Evolutionary conservation across 2,329 filamentous ascomycete species (phyloP).

Genomic region (Diplodia seriata): DNA sequence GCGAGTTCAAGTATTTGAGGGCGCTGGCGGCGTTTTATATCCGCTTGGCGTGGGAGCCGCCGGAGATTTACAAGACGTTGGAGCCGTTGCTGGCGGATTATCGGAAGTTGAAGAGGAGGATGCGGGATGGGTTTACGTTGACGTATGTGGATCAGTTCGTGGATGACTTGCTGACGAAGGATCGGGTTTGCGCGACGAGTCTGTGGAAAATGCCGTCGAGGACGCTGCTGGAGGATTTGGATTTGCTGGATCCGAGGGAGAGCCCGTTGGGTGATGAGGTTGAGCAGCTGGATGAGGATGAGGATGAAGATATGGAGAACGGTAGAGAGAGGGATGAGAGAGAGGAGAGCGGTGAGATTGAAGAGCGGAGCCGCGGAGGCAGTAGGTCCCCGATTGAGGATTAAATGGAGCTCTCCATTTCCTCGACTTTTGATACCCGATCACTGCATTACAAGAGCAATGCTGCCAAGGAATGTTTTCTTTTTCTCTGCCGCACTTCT

Average conservation of each 20-base stretch:
- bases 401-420: not conserved
- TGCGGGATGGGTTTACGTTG: constrained; percentile 74
- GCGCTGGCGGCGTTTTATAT: constrained; percentile 92
- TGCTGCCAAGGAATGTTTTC: too few species aligned
- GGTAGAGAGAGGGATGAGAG: not conserved
- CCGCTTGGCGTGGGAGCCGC: constrained; percentile 81
- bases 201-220: constrained; percentile 89
- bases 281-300: constrained; percentile 72
- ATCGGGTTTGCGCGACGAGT: constrained; percentile 88
- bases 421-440: too few species aligned
- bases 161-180: constrained; percentile 87
- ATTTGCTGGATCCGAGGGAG: constrained; percentile 81
- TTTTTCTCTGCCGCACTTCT: too few species aligned
- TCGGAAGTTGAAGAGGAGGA: constrained; percentile 80
- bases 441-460: too few species aligned
- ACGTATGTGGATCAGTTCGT: constrained; percentile 92
- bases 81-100: constrained; percentile 84
- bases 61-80: constrained; percentile 78
- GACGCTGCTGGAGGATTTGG: constrained; percentile 84
- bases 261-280: constrained; percentile 81
- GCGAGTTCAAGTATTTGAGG: constrained; percentile 76
- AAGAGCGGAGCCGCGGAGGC: not conserved
- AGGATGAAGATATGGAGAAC: constrained; percentile 47
- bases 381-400: constrained; percentile 12
- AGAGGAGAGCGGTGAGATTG: constrained; percentile 23